Base-by-base conservation (phyloP, 208 protist genomes). In the Acanthamoeba lenticulata region DNA sequence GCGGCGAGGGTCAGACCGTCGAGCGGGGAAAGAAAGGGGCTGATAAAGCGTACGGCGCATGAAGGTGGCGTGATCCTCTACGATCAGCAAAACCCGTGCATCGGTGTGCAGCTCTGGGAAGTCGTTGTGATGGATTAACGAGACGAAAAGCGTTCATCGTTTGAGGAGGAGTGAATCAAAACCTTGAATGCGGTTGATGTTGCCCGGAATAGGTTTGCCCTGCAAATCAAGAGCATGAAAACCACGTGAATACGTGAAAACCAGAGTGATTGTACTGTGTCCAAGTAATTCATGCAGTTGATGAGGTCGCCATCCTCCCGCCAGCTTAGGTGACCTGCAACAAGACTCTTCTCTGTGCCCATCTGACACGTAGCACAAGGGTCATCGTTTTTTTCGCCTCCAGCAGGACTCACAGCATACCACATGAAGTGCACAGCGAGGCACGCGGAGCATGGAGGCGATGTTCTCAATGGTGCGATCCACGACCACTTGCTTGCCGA, bases 11-110 rank as follows among this genome's bases (percentile, higher is more conserved):
- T 79, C 11, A 32, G 24, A 19, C n/a, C 21, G 1, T 5, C 32
- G 11, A 24, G 5, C 27, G 42, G 40, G 11, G 44, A 11, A 89
- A 24, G 4, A 88, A 49, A 60, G 32, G 24, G 1, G 17, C 15
- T 36, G 81, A 36, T 6, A 29, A n/a, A 29, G 45, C 85, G 29
- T 44, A 91, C 85, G 32, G 34, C 85, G 45, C 85, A 91, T 91
- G 60, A 91, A 91, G 5, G 85, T 91, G 11, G 85, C 85, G 34
- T 91, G 85, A 45, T 91, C 85, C 29, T 91, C 85, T 5, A 60
- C 85, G 19, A 91, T 91, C 19, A 91, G 55, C n/a, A 91, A 40
- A 40, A 91, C 67, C 85, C 85, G 52, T 38, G 85, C 85, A 62
- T 91, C 52, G 11, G 55, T 69, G 4, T 65, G 24, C 3, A 91